Evolutionary conservation across 2,329 filamentous ascomycete genomes (phyloP).

Genomic region (Neodidymelliopsis sp.): DNA sequence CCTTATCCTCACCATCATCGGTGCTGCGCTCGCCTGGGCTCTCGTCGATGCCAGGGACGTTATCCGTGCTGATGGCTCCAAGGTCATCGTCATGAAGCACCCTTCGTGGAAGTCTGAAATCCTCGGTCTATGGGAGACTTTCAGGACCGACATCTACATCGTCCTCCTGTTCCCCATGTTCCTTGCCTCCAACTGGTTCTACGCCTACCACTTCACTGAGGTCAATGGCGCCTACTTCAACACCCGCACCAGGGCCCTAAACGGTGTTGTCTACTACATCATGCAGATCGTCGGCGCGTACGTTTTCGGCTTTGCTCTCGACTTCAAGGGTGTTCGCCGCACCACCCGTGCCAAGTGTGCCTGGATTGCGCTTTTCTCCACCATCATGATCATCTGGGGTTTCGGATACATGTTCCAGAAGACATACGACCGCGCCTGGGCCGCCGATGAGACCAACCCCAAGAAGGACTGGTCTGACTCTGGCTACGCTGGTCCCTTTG

Average conservation of each 20-base stretch:
- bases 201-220: constrained; percentile 79
- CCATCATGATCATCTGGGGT: constrained; percentile 84
- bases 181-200: constrained; percentile 80
- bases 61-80: constrained; percentile 76
- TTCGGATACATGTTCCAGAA: constrained; percentile 81
- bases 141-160: constrained; percentile 75
- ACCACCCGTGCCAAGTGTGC: constrained; percentile 71
- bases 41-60: constrained; percentile 77
- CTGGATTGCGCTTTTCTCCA: constrained; percentile 66
- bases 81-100: constrained; percentile 88
- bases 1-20: constrained; percentile 79
- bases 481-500: constrained; percentile 80
- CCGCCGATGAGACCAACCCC: constrained; percentile 31
- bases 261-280: constrained; percentile 79
- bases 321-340: constrained; percentile 65
- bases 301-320: constrained; percentile 75
- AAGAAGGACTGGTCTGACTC: constrained; percentile 71
- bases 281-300: constrained; percentile 80
- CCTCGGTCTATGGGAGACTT: constrained; percentile 75
- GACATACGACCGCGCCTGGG: constrained; percentile 59
- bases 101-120: constrained; percentile 85
- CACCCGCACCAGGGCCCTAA: constrained; percentile 76
- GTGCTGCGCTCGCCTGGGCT: constrained; percentile 72
- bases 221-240: constrained; percentile 77
- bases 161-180: constrained; percentile 83